Percentiles rank a stretch among this genome's conserved stretches.
Evolutionary conservation across 1,284 basidiomycete species (phyloP).

Genomic region (Austroboletus niveus): DNA sequence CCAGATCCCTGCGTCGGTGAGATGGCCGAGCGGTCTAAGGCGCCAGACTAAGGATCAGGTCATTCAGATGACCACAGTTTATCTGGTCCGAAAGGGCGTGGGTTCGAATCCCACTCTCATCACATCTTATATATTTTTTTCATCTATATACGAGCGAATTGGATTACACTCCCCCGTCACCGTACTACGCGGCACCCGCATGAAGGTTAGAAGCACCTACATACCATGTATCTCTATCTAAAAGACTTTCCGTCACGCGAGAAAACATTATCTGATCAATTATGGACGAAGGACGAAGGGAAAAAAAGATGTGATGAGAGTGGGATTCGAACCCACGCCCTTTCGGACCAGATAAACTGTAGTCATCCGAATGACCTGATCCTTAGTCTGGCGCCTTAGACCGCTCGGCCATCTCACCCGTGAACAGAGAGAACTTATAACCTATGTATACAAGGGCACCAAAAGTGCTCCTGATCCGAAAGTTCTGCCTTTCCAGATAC

Average conservation of each 20-base stretch:
- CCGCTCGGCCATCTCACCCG: constrained; percentile 60
- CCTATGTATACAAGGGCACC: too few relatives aligned
- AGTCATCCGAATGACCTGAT: constrained; percentile 36
- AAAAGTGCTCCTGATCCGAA: too few relatives aligned
- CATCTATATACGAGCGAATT: too few relatives aligned
- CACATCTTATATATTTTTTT: constrained; percentile 7
- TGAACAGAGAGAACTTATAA: background rate
- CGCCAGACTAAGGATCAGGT: constrained; percentile 60
- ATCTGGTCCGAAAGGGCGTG: constrained; percentile 64
- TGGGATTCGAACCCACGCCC: constrained; percentile 75
- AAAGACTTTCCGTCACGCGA: too few relatives aligned
- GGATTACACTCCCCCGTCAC: too few relatives aligned
- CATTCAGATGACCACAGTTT: constrained; percentile 32
- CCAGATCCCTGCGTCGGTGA: constrained; percentile 23
- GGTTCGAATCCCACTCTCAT: constrained; percentile 70
- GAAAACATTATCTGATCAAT: too few relatives aligned
- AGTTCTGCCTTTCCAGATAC: too few relatives aligned
- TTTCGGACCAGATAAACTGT: constrained; percentile 48
- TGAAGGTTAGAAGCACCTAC: too few relatives aligned
- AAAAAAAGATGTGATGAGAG: constrained; percentile 40
- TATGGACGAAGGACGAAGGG: too few relatives aligned
- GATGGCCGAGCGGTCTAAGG: constrained; percentile 72
- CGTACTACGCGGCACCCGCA: too few relatives aligned
- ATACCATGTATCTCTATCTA: too few relatives aligned
- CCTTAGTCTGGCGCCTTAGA: constrained; percentile 73